These are phyloP conservation scores for Saccharomycopsis oosterbeekiorum DNA, from an alignment of 805 yeast genomes.

Conservation along the genomic window DNA sequence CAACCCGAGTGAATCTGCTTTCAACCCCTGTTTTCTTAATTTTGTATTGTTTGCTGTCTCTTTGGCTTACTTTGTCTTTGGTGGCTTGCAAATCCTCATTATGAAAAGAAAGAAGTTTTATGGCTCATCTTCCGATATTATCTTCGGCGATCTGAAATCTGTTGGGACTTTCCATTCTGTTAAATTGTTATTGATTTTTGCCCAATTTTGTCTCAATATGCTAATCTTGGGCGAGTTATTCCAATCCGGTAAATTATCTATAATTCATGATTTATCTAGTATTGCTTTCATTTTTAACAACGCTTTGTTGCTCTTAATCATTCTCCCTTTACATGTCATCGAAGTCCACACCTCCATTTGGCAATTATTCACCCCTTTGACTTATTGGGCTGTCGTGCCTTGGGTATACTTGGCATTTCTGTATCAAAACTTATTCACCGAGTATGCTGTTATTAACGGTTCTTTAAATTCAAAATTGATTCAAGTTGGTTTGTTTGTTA, in stretches of 20 bases:
- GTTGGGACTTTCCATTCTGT: conserved; percentile 10
- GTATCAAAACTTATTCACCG: conserved; percentile 13
- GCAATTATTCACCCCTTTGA: conserved; percentile 9
- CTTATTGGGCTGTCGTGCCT: conserved; percentile 13
- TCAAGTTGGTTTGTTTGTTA: background rate
- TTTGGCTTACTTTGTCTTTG: conserved; percentile 3
- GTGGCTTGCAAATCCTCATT: conserved; percentile 6
- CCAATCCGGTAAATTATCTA: background rate
- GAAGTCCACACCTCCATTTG: conserved; percentile 17
- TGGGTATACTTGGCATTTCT: background rate
- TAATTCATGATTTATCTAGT: background rate
- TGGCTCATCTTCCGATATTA: conserved; percentile 5
- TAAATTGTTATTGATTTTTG: conserved; percentile 3
- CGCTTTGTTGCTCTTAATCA: background rate
- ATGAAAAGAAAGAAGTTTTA: conserved; percentile 2
- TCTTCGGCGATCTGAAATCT: conserved; percentile 1
- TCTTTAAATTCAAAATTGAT: background rate
- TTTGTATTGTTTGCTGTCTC: background rate
- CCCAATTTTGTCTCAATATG: conserved; percentile 1
- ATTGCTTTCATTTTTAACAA: conserved; percentile 1
- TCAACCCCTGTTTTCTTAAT: conserved; percentile 14
- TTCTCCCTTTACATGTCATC: conserved; percentile 15
- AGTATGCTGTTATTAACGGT: background rate
- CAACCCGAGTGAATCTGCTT: conserved; percentile 9
- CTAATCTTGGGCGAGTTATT: conserved; percentile 2